Base-by-base conservation (phyloP, 805 yeast genomes). In the Sugiyamaella smithiae region DNA sequence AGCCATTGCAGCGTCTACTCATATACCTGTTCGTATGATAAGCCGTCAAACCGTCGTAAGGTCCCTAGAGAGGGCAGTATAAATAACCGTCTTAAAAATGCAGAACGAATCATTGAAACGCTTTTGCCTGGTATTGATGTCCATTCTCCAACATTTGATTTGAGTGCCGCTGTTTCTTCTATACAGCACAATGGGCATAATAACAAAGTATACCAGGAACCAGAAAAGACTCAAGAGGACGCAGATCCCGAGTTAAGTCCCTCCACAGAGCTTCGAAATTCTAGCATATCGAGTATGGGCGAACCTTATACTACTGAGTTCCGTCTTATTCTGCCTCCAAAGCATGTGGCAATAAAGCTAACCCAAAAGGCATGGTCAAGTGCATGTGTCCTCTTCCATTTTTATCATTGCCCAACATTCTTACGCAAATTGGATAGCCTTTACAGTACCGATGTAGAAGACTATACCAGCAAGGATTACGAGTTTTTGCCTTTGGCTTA, bases 351-450 rank as follows among this genome's bases (percentile, higher is more conserved):
- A 0, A 65, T 86, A 29, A 78, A 78, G 55, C 71, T 88, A 51
- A 81, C 88, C 16, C 78, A 80, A 51, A 77, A 82, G 40, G 84
- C 89, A 0, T 88, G 96, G 93, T 78, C 81, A 52, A 80, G 82
- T 56, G 95, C 95, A 0, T 87, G 95, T 66, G 88, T 87, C 3
- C 70, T 88, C 43, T 86, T 88, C 63, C 72, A 95, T 47, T 88
- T 89, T 63, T 85, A 86, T 62, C 96, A 88, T 61, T 68, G 96
- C 26, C 96, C 95, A 1, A 80, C 90, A 1, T 77, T 88, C 51
- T 73, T 85, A 46, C 78, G 78, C 53, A 89, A 85, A 55, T 70
- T 88, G 26, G 90, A 85, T 56, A 78, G 84, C 46, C 68, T 88
- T 20, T 88, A 88, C 65, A 83, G 81, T 36, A 74, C 86, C 6